A percentile compares a stretch with the other conserved stretches of the same genome.
Conservation (phyloP, 1,284 basidiomycete species). For the Farysia itapuensis region DNA sequence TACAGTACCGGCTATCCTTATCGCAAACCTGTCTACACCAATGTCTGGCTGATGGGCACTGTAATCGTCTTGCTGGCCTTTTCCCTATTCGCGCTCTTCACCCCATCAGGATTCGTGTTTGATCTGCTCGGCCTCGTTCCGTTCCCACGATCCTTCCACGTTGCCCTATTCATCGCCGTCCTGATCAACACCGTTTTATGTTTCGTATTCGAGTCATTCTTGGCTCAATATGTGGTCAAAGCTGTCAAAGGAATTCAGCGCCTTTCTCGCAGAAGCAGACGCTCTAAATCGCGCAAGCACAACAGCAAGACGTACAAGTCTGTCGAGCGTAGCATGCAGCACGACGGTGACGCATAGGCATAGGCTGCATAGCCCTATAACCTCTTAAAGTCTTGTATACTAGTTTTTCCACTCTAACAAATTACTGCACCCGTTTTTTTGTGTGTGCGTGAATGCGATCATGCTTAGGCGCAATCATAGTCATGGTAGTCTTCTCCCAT, state of each 20-base stretch:
- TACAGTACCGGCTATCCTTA: constrained; percentile 98
- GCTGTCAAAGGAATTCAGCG: constrained; percentile 39
- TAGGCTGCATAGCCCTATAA: too few relatives aligned
- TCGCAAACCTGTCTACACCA: constrained; percentile 90
- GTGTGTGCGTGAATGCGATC: too few relatives aligned
- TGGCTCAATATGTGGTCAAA: constrained; percentile 30
- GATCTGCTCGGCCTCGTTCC: constrained; percentile 76
- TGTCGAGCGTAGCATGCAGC: constrained; percentile 38
- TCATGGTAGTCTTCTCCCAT: too few relatives aligned
- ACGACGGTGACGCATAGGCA: constrained; percentile 37
- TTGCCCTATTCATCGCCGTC: constrained; percentile 72
- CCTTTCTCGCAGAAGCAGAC: constrained; percentile 3
- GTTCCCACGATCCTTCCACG: constrained; percentile 72
- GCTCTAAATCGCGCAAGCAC: constrained; percentile 9
- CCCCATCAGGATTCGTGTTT: constrained; percentile 69
- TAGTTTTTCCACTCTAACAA: too few relatives aligned
- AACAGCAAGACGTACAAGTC: constrained; percentile 44
- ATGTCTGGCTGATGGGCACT: constrained; percentile 62
- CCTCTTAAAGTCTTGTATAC: too few relatives aligned
- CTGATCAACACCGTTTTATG: constrained; percentile 74
- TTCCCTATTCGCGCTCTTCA: constrained; percentile 53
- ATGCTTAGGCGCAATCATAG: too few relatives aligned
- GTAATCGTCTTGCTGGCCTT: constrained; percentile 35
- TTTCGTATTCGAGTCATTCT: constrained; percentile 71
- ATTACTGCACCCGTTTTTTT: too few relatives aligned